Base-by-base conservation (phyloP, 345 rosid species). In the Toxicodendron radicans region DNA sequence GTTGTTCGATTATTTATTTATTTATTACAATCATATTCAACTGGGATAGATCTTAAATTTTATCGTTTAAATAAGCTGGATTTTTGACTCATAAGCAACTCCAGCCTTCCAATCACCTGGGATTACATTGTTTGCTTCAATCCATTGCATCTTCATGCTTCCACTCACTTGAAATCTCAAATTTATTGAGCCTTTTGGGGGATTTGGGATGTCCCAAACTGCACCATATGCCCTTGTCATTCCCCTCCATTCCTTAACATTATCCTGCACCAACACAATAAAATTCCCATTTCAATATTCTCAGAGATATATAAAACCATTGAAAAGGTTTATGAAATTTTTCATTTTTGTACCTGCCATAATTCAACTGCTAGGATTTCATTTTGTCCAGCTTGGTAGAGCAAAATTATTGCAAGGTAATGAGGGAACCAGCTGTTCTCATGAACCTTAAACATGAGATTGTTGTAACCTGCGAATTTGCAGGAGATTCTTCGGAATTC, bases 161-260 rank as follows among this genome's bases (percentile, higher is more conserved):
- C 88, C 86, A 7, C 79, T 57, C 14, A 90, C 88, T 71, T 75
- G 86, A 67, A 94, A 79, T 85, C 93, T 86, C 73, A 90, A 74
- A 2, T 59, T 73, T 27, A 92, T 75, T 1, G 27, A 16, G 0
- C 90, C 98, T 17, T 45, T 57, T 35, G 97, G 97, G 12, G 95
- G 97, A 45, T 74, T 89, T 0, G 79, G 69, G 20, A 60, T 43
- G 84, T 92, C 98, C 32, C 77, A 93, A 46, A 92, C 97, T 3
- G 90, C 93, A 30, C 95, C 97, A 45, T 70, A 88, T 4, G 81
- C 93, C 81, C 87, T 88, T 77, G 97, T 85, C 98, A 92, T 89
- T 13, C 84, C 76, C 71, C 5, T 23, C 98, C 97, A 92, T 54
- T 87, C 82, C 65, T 84, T 80, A 72, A 85, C 73, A 61, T 87